Evolutionary conservation across 495 filamentous ascomycete species (phyloP).

Genomic region (Aspergillus sclerotiicarbonarius): DNA sequence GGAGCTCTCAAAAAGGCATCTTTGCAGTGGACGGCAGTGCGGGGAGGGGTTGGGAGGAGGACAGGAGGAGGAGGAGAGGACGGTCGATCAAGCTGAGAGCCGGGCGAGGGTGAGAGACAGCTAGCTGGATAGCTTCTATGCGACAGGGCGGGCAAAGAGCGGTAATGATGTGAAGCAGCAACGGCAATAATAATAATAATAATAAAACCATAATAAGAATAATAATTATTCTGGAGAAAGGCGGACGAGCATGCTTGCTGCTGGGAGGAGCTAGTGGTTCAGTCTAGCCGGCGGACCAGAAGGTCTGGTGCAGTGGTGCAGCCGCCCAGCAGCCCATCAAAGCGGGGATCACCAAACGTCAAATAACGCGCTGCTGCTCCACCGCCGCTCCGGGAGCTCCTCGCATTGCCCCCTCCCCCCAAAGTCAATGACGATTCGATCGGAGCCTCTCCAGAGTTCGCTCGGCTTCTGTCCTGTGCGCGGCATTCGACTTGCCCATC

Average conservation of each 20-base stretch:
- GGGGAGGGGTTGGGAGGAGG: constrained; percentile 13
- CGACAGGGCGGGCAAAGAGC: constrained; percentile 17
- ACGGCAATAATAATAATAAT: no score
- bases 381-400: not conserved
- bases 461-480: not conserved
- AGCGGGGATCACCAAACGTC: not conserved
- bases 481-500: no score
- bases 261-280: not conserved
- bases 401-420: not conserved
- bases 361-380: not conserved
- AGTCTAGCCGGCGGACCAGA: constrained; percentile 10
- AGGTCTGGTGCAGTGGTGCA: not conserved
- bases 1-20: constrained; percentile 32
- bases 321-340: not conserved
- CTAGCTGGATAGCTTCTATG: not conserved
- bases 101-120: constrained; percentile 19
- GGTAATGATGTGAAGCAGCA: constrained; percentile 9
- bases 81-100: constrained; percentile 6
- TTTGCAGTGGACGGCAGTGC: constrained; percentile 25
- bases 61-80: constrained; percentile 10
- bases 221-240: not conserved
- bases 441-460: not conserved
- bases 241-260: constrained; percentile 9
- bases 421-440: not conserved
- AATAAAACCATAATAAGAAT: no score